Evolutionary conservation across 495 filamentous ascomycete genomes (phyloP).

Genomic region (Penicillium atrosanguineum): DNA sequence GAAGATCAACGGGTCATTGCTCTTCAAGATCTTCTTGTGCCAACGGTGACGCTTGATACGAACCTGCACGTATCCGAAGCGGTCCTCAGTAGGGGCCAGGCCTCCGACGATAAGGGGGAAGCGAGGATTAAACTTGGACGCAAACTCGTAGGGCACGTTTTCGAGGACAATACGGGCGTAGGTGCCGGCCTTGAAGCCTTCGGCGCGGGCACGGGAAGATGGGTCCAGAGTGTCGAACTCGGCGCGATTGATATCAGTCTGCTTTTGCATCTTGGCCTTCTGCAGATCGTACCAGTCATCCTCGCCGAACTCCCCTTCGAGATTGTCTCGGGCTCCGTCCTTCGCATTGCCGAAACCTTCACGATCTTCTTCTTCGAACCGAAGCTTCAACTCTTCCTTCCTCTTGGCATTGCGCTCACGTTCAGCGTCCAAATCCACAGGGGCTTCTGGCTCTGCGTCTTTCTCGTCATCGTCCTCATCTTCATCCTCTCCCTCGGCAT

Average conservation of each 20-base stretch:
- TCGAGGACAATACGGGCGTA: conserved; percentile 89
- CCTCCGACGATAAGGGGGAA: conserved; percentile 89
- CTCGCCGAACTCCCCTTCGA: conserved; percentile 79
- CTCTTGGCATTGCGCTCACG: conserved; percentile 84
- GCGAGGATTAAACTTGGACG: conserved; percentile 78
- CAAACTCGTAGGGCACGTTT: conserved; percentile 87
- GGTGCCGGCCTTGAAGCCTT: conserved; percentile 89
- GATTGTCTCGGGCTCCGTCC: conserved; percentile 60
- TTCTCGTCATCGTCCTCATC: conserved; percentile 29
- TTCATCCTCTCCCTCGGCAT: conserved; percentile 37
- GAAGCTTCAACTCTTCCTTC: conserved; percentile 90
- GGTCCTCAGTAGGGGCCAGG: conserved; percentile 85
- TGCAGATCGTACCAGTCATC: conserved; percentile 98
- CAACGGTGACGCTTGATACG: conserved; percentile 95
- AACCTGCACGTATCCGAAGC: conserved; percentile 92
- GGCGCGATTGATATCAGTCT: conserved; percentile 87
- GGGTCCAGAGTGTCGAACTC: conserved; percentile 88
- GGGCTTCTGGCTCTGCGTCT: conserved; percentile 28
- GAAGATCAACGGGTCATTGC: conserved; percentile 94
- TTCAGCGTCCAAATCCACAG: conserved; percentile 68
- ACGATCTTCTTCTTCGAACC: conserved; percentile 95
- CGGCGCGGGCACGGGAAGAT: conserved; percentile 71
- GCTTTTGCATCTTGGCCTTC: conserved; percentile 91
- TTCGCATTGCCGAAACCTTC: conserved; percentile 90
- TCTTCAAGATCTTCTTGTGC: conserved; percentile 99